These are phyloP conservation scores for Eucalyptus globulus DNA, from an alignment of 345 rosid species.

Conservation along the genomic window DNA sequence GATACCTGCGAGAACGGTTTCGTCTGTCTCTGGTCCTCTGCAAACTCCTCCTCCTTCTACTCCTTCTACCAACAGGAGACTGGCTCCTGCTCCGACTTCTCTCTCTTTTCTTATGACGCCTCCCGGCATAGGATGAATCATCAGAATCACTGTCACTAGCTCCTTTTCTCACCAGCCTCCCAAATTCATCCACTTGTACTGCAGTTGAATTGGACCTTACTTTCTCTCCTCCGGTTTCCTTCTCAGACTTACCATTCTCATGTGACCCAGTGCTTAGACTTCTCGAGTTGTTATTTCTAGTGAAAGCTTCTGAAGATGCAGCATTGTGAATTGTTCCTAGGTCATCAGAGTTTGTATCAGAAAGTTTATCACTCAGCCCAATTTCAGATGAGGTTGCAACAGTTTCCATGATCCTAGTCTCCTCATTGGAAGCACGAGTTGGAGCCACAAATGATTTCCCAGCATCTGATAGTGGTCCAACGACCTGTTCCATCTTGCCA, in stretches of 20 bases:
- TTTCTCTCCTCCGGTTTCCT: slow-evolving; percentile 8
- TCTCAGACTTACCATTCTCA: slow-evolving; percentile 2
- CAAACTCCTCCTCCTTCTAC: slow-evolving; percentile 25
- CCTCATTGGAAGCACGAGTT: neutral
- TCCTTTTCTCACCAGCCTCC: slow-evolving; percentile 43
- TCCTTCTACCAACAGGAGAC: slow-evolving; percentile 28
- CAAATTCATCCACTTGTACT: slow-evolving; percentile 42
- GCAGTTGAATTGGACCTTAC: slow-evolving; percentile 8
- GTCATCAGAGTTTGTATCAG: neutral
- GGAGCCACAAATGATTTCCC: neutral
- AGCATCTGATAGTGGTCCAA: neutral
- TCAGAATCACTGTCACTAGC: slow-evolving; percentile 54
- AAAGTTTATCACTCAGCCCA: neutral
- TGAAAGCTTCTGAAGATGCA: slow-evolving; percentile 2
- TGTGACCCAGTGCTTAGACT: neutral
- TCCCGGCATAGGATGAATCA: slow-evolving; percentile 9
- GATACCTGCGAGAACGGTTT: slow-evolving; percentile 49
- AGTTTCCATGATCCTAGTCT: slow-evolving; percentile 2
- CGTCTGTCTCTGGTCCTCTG: slow-evolving; percentile 28
- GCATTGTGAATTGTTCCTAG: neutral
- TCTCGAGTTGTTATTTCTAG: neutral
- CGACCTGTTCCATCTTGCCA: slow-evolving; percentile 1
- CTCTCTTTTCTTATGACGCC: slow-evolving; percentile 14
- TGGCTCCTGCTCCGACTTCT: slow-evolving; percentile 23
- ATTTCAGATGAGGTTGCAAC: neutral